Conservation (phyloP, 495 filamentous ascomycete species). For the Xylaria flabelliformis region DNA sequence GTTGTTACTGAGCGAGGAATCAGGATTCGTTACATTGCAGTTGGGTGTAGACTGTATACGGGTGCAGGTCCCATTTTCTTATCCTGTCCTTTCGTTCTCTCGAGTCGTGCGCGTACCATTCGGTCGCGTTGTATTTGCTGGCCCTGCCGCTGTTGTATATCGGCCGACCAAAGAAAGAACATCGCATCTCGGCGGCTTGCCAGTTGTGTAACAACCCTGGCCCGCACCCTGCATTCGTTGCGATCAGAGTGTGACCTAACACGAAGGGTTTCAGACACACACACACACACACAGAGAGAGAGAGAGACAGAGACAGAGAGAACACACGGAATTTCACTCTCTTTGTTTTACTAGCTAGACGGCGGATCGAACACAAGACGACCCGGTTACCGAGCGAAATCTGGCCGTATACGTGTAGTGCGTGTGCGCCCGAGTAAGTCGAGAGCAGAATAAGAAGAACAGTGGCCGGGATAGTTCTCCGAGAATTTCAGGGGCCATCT, state of each 20-base stretch:
- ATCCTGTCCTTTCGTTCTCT: conserved; percentile 19
- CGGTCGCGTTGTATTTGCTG: conserved; percentile 20
- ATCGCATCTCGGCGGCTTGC: conserved; percentile 33
- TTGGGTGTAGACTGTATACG: conserved; percentile 10
- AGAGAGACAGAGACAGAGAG: not conserved
- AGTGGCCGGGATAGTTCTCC: conserved; percentile 15
- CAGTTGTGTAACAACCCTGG: conserved; percentile 30
- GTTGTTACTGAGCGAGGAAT: conserved; percentile 15
- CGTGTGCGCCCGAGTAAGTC: not conserved
- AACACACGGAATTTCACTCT: conserved; percentile 18
- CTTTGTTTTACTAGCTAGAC: conserved; percentile 6
- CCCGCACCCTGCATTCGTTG: conserved; percentile 34
- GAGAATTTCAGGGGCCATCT: conserved; percentile 11
- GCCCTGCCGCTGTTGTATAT: conserved; percentile 30
- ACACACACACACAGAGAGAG: no score
- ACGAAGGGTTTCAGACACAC: not conserved
- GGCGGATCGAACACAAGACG: conserved; percentile 19
- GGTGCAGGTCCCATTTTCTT: conserved; percentile 22
- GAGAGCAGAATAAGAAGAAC: not conserved
- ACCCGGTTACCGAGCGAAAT: conserved; percentile 17
- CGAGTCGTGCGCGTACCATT: conserved; percentile 21
- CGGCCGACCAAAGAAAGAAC: conserved; percentile 26
- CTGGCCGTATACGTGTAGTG: conserved; percentile 6
- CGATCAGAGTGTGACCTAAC: conserved; percentile 26
- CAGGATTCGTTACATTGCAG: conserved; percentile 15